Evolutionary conservation across 257 asterid species (phyloP).

Genomic region (Solanum neorickii): DNA sequence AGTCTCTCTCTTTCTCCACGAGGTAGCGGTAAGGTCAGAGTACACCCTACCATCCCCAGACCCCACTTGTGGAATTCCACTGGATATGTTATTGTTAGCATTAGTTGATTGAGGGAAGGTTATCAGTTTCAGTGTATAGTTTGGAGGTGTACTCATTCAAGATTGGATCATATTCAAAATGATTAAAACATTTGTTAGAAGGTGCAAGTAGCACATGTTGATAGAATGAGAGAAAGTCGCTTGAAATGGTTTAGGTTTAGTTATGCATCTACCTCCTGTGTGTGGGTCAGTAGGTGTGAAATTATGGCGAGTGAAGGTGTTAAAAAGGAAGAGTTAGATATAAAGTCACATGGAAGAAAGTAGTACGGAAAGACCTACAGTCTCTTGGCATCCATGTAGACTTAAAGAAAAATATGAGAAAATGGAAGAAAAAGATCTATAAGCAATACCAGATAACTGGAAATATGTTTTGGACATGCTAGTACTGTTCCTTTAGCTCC

Average conservation of each 20-base stretch:
- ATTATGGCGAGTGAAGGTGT: not conserved
- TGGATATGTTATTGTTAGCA: not conserved
- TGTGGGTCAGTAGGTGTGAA: not conserved
- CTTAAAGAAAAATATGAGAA: not conserved
- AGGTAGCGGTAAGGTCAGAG: not conserved
- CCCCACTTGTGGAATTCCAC: not conserved
- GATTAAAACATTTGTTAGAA: not conserved
- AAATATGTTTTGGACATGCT: not conserved
- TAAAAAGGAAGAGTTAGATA: not conserved
- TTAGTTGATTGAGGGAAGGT: not conserved
- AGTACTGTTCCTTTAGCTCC: not conserved
- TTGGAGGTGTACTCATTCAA: not conserved
- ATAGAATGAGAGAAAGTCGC: not conserved
- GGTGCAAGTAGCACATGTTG: not conserved
- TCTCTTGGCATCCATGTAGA: not conserved
- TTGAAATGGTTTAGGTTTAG: not conserved
- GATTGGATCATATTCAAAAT: not conserved
- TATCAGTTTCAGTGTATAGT: not conserved
- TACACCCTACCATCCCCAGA: not conserved
- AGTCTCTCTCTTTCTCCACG: not conserved
- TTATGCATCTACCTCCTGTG: not conserved
- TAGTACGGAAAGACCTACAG: not conserved
- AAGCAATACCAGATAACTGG: not conserved
- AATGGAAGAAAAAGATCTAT: not conserved
- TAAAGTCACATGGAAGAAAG: not conserved